Percentiles rank a stretch among this genome's conserved stretches.
These are phyloP conservation scores for Hyphopichia wangnamkhiaoensis DNA, from an alignment of 1,139 yeast species.

Conservation along the genomic window DNA sequence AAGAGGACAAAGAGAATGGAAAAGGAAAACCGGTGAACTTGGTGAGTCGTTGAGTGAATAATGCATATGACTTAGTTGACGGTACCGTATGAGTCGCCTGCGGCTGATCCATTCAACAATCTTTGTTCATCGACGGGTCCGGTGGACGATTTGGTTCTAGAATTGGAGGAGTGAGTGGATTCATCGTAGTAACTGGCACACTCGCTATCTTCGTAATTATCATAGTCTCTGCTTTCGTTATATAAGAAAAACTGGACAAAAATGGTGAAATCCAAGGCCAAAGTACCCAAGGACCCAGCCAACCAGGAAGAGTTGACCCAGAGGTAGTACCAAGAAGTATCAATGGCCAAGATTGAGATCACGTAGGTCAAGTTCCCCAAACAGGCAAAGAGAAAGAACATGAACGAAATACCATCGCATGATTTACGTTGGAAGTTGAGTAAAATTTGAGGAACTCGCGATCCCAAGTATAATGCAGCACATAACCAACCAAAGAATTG, in stretches of 20 bases:
- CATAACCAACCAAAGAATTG: constrained; percentile 92
- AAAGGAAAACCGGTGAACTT: no score
- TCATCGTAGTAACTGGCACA: background rate
- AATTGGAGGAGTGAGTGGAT: background rate
- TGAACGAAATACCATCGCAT: constrained; percentile 88
- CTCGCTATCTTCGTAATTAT: background rate
- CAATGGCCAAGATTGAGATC: constrained; percentile 76
- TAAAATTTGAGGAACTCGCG: constrained; percentile 85
- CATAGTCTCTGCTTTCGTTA: constrained; percentile 35
- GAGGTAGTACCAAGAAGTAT: constrained; percentile 66
- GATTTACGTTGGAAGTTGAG: constrained; percentile 82
- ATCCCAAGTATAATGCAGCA: constrained; percentile 81
- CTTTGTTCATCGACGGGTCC: no score
- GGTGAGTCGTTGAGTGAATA: no score
- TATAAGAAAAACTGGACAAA: constrained; percentile 86
- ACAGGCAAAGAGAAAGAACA: constrained; percentile 91
- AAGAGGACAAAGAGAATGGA: no score
- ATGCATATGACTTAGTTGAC: no score
- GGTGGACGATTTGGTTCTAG: background rate
- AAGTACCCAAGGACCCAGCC: constrained; percentile 87
- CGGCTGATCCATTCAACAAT: no score
- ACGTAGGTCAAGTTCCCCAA: constrained; percentile 90
- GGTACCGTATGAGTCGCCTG: no score
- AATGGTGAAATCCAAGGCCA: constrained; percentile 78
- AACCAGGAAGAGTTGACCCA: constrained; percentile 89